Evolutionary conservation across 352 stramenopile species (phyloP), one percentile per base, ranked within the genome.

Genomic region (Phytophthora ohioensis): DNA sequence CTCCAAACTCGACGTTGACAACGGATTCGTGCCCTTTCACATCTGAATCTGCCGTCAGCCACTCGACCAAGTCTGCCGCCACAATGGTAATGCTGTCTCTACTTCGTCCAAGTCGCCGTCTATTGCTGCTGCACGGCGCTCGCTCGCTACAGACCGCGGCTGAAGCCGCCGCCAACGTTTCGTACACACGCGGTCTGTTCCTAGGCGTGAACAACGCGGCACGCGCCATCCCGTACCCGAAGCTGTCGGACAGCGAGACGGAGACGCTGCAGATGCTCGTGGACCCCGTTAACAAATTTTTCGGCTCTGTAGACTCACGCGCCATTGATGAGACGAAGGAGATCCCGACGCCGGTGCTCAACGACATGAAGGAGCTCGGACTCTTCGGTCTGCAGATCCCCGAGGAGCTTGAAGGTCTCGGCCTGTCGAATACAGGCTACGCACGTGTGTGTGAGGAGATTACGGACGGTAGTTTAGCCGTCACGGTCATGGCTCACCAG

Each of bases 401-500:
- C 0, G 86, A 96, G 57, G 81, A 95, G 30, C 73, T 92, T 4
- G 80, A 93, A 1, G 89, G 89, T 0, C 75, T 96, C 7, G 89
- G 88, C 1, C 68, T 96, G 17, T 94, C 83, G 10, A 96, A 96
- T 69, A 95, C 89, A 34, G 86, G 84, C 67, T 96, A 95, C 61
- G 87, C 87, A 48, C 89, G 89, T 38, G 88, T 95, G 46, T 93
- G 85, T 56, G 86, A 96, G 74, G 89, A 96, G 75, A 84, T 95
- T 62, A 91, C 84, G 21, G 89, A 96, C 58, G 85, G 78, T 35
- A 89, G 75, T 67, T 64, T 94, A 38, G 89, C 89, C 2, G 87
- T 95, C 39, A 96, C 87, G 39, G 81, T 96, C 72, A 95, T 96
- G 87, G 87, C 90, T 5, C 88, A 96, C 61, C 88, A 95, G 75